A percentile compares a stretch with the other conserved stretches of the same genome.
Evolutionary conservation across 2,329 filamentous ascomycete species (phyloP).

Genomic region (Diaporthe nobilis): DNA sequence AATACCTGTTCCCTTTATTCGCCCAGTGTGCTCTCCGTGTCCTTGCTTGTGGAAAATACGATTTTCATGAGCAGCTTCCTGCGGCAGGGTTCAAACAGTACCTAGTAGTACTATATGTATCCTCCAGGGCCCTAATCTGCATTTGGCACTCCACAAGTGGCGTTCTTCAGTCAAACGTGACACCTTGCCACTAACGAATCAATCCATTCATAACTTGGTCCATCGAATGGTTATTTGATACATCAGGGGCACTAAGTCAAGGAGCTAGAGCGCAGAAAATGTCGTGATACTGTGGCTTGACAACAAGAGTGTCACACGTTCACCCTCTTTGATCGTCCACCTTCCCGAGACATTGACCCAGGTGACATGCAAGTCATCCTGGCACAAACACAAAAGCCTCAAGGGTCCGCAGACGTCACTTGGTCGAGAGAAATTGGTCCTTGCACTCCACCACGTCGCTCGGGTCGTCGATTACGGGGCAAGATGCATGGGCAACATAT

Average conservation of each 20-base stretch:
- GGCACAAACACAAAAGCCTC: slow-evolving; percentile 8
- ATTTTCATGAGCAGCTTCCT: neutral
- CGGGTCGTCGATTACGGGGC: neutral
- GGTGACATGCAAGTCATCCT: slow-evolving; percentile 18
- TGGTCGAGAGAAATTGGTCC: neutral
- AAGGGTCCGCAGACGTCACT: slow-evolving; percentile 4
- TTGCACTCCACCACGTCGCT: neutral
- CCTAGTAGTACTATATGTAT: too few species aligned
- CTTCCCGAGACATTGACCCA: slow-evolving; percentile 24
- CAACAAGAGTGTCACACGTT: neutral
- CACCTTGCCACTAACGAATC: neutral
- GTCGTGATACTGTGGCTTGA: slow-evolving; percentile 31
- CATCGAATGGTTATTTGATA: neutral
- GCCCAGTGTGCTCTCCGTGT: neutral
- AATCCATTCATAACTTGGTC: neutral
- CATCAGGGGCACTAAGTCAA: neutral
- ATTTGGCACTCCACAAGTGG: too few species aligned
- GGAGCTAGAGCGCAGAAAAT: neutral
- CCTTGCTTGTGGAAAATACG: too few species aligned
- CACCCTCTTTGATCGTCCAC: neutral
- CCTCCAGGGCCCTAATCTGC: too few species aligned
- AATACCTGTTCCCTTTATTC: neutral
- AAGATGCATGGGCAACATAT: neutral
- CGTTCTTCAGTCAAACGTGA: neutral
- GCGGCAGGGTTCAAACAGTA: neutral